Evolutionary conservation across 108 stramenopile genomes (phyloP).

Genomic region (Skeletonema marinoi): DNA sequence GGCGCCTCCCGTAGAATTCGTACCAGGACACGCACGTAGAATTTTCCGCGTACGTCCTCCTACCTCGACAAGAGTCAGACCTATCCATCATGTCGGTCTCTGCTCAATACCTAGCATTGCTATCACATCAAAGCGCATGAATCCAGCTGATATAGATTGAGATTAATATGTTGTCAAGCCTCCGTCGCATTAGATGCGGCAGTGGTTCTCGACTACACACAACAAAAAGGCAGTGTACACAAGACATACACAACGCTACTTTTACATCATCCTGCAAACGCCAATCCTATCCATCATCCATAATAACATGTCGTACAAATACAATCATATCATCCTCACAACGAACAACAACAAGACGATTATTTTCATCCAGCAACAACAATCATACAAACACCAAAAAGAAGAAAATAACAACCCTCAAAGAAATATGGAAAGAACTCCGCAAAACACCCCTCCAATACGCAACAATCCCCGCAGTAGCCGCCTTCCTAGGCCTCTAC

Average conservation of each 20-base stretch:
- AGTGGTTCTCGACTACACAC: not conserved
- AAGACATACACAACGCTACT: not conserved
- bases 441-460: conserved; percentile 49
- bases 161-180: not conserved
- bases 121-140: not conserved
- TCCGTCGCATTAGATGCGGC: not conserved
- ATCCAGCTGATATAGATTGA: not conserved
- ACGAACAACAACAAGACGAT: not conserved
- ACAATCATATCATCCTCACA: not conserved
- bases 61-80: no score
- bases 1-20: not conserved
- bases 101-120: no score
- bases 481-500: conserved; percentile 69
- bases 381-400: not conserved
- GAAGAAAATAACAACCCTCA: not conserved
- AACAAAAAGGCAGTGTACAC: not conserved
- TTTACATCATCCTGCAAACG: not conserved
- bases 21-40: not conserved
- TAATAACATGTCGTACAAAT: not conserved
- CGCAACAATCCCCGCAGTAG: conserved; percentile 69
- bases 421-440: conserved; percentile 25
- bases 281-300: not conserved
- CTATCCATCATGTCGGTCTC: no score
- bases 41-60: not conserved
- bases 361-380: not conserved